phyloP scores from a whole-genome alignment of 352 stramenopile genomes.

The Plasmopara viticola region DNA sequence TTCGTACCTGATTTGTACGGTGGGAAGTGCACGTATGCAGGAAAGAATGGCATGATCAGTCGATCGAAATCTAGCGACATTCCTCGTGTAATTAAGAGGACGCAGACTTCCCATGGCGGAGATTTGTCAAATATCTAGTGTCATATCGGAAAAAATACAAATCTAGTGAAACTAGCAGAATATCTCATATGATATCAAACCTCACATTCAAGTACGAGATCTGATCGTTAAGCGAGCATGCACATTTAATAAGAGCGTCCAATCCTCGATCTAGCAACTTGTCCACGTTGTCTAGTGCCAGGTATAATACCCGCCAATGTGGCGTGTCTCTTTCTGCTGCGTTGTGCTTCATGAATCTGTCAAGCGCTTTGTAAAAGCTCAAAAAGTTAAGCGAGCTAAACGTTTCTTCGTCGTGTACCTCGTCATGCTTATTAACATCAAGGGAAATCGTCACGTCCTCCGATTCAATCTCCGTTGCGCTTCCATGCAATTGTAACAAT shows the following conservation, averaged over 20 bases:
- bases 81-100: conserved; percentile 60
- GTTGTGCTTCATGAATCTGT: conserved; percentile 37
- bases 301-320: conserved; percentile 35
- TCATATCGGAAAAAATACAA: conserved; percentile 6
- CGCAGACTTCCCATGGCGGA: conserved; percentile 45
- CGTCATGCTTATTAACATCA: conserved; percentile 2
- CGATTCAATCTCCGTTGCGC: conserved; percentile 3
- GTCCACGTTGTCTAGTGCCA: conserved; percentile 66
- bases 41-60: conserved; percentile 44
- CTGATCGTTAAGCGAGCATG: conserved; percentile 68
- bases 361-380: conserved; percentile 58
- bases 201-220: conserved; percentile 52
- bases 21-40: conserved; percentile 48
- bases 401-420: conserved; percentile 18
- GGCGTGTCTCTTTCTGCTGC: neutral
- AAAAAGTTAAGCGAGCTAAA: conserved; percentile 65
- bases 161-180: neutral
- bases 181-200: neutral
- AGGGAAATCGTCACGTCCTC: conserved; percentile 11
- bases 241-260: conserved; percentile 46
- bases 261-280: conserved; percentile 55
- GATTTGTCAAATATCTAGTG: conserved; percentile 39
- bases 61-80: conserved; percentile 65
- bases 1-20: conserved; percentile 44
- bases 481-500: conserved; percentile 50